A percentile compares a stretch with the other conserved stretches of the same genome.
Evolutionary conservation across 2,329 filamentous ascomycete genomes (phyloP).

Genomic region (Niveomyces coronatus): DNA sequence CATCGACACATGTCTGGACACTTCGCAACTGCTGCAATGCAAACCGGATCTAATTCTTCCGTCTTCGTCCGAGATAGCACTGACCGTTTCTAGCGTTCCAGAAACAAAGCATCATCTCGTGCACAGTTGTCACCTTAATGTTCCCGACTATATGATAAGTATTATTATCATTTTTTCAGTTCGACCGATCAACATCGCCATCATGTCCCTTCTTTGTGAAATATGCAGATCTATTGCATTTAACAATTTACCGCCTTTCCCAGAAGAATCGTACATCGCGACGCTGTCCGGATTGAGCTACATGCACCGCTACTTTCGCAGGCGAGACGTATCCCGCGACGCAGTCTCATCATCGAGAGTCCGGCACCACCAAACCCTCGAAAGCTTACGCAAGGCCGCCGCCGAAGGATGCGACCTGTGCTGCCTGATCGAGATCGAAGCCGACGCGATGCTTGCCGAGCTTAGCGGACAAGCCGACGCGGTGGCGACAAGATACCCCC

Average conservation of each 20-base stretch:
- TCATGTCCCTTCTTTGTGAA: background rate
- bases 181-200: too few relatives aligned
- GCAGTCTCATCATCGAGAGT: background rate
- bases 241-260: background rate
- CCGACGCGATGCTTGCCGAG: background rate
- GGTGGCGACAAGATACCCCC: background rate
- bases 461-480: background rate
- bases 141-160: too few relatives aligned
- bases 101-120: too few relatives aligned
- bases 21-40: too few relatives aligned
- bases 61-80: too few relatives aligned
- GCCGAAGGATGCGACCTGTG: conserved; percentile 2
- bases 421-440: background rate
- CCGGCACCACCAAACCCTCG: background rate
- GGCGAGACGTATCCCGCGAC: background rate
- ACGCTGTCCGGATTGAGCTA: background rate
- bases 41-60: too few relatives aligned
- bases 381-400: background rate
- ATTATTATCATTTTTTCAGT: too few relatives aligned
- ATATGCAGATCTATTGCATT: background rate
- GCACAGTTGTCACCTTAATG: too few relatives aligned
- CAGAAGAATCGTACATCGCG: background rate
- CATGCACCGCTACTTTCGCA: background rate
- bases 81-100: too few relatives aligned
- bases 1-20: too few relatives aligned